Conservation (phyloP, 2,329 filamentous ascomycete species). For the Fusarium sp. region DNA sequence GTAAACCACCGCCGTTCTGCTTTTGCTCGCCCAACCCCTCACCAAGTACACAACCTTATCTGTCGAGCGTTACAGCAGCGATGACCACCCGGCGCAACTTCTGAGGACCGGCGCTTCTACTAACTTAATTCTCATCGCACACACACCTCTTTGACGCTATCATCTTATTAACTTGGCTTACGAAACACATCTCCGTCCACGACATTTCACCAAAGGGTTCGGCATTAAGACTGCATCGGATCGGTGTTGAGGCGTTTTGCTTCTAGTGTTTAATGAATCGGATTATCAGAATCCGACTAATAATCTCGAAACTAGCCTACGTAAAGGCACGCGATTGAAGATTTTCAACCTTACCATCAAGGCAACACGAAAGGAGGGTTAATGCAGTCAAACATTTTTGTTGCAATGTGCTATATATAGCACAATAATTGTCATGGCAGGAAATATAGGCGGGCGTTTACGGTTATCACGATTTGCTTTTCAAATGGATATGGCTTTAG, state of each 20-base stretch:
- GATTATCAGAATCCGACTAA: conserved; percentile 40
- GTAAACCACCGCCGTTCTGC: conserved; percentile 15
- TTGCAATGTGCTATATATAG: conserved; percentile 24
- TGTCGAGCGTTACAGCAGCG: background rate
- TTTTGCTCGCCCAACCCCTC: background rate
- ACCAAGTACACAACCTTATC: background rate
- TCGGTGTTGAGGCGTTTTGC: conserved; percentile 51
- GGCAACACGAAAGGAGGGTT: conserved; percentile 25
- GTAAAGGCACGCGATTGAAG: conserved; percentile 24
- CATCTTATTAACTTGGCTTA: conserved; percentile 42
- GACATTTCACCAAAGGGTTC: conserved; percentile 41
- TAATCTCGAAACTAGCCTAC: conserved; percentile 29
- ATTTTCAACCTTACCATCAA: conserved; percentile 22
- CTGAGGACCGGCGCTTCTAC: background rate
- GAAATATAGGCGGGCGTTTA: conserved; percentile 36
- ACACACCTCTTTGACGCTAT: conserved; percentile 14
- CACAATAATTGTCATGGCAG: conserved; percentile 29
- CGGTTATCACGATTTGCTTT: conserved; percentile 40
- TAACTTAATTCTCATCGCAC: conserved; percentile 18
- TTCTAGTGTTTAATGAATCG: conserved; percentile 40
- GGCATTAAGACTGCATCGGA: conserved; percentile 53
- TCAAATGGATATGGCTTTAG: conserved; percentile 23
- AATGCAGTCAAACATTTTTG: conserved; percentile 31
- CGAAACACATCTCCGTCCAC: conserved; percentile 44
- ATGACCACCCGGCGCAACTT: background rate